phyloP scores from a whole-genome alignment of 768 basidiomycete species.

The Pleurotus cornucopiae region DNA sequence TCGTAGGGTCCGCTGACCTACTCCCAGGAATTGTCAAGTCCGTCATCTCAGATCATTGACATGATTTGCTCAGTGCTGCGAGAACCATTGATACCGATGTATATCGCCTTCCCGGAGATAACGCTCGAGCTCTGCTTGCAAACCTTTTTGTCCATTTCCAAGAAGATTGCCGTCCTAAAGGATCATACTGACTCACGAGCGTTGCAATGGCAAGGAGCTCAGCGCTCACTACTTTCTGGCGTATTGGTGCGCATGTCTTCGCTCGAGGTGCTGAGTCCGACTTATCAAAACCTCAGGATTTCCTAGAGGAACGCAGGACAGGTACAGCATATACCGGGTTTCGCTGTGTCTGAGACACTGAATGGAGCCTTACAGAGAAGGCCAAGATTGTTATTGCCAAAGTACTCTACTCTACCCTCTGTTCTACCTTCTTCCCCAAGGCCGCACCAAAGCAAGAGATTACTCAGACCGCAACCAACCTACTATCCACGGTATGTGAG shows the following conservation, averaged over 20 bases:
- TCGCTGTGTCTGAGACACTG: neutral
- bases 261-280: neutral
- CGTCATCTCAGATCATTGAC: conserved; percentile 30
- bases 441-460: neutral
- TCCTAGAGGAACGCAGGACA: conserved; percentile 25
- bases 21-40: conserved; percentile 18
- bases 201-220: conserved; percentile 40
- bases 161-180: conserved; percentile 25
- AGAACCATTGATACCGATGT: conserved; percentile 39
- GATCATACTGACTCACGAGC: conserved; percentile 13
- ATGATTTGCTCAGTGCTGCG: conserved; percentile 39
- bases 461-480: conserved; percentile 19
- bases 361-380: conserved; percentile 23
- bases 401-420: conserved; percentile 11
- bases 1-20: neutral
- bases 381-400: conserved; percentile 22
- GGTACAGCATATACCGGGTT: conserved; percentile 12
- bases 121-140: conserved; percentile 37
- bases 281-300: conserved; percentile 21
- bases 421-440: conserved; percentile 23
- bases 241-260: conserved; percentile 32
- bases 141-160: conserved; percentile 35
- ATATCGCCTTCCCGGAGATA: conserved; percentile 29
- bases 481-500: conserved; percentile 17
- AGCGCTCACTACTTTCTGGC: conserved; percentile 48